Conservation (phyloP, 768 basidiomycete species). For the Russula earlei region DNA sequence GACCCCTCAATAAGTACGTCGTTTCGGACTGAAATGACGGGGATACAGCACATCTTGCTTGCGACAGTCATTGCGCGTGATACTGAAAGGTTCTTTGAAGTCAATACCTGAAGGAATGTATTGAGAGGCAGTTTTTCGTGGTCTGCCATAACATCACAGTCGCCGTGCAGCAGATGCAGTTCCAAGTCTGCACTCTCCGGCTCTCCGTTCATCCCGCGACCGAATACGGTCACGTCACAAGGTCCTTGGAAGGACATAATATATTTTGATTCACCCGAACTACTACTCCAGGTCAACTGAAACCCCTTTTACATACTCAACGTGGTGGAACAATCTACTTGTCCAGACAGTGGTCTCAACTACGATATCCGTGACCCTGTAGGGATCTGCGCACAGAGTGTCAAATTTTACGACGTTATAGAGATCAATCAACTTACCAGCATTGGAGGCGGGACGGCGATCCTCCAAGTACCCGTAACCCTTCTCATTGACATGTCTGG, state of each 20-base stretch:
- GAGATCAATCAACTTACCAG: conserved; percentile 47
- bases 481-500: conserved; percentile 84
- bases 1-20: not conserved
- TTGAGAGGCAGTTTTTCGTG: conserved; percentile 23
- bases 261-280: conserved; percentile 1
- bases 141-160: conserved; percentile 11
- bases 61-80: conserved; percentile 28
- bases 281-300: not conserved
- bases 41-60: conserved; percentile 26
- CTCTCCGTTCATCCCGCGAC: too few species aligned
- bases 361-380: conserved; percentile 84
- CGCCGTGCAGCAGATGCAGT: too few species aligned
- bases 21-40: not conserved
- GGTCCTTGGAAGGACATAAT: not conserved
- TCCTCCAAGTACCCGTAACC: conserved; percentile 96
- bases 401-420: not conserved
- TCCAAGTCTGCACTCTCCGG: too few species aligned
- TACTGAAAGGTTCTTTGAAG: conserved; percentile 23
- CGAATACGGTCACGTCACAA: not conserved
- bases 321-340: conserved; percentile 29
- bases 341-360: conserved; percentile 79
- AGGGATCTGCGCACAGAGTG: conserved; percentile 56
- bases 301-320: not conserved
- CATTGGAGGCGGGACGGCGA: conserved; percentile 95
- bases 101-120: conserved; percentile 28